Conservation (phyloP, 1,284 basidiomycete species). For the Irpex sp. region DNA sequence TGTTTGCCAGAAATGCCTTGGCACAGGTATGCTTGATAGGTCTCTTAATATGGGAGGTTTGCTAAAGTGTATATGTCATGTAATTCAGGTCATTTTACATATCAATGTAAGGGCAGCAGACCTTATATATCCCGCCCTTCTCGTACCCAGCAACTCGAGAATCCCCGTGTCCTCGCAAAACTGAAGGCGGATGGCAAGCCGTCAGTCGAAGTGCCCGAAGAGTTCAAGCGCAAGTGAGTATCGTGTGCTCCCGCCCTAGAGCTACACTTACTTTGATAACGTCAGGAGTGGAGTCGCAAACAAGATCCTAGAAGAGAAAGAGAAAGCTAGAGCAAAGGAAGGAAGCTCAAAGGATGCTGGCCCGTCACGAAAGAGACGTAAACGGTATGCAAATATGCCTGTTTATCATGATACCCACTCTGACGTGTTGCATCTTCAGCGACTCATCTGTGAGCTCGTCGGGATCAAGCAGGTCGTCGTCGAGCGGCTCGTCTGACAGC, state of each 20-base stretch:
- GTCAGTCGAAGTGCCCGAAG: slow-evolving; percentile 73
- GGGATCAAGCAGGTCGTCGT: slow-evolving; percentile 30
- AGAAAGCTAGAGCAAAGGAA: slow-evolving; percentile 58
- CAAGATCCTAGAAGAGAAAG: slow-evolving; percentile 68
- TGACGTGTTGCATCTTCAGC: not conserved
- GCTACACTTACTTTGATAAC: slow-evolving; percentile 1
- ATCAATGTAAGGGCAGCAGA: slow-evolving; percentile 68
- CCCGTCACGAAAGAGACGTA: slow-evolving; percentile 44
- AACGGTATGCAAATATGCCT: slow-evolving; percentile 37
- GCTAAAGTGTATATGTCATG: not conserved
- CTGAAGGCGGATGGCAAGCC: slow-evolving; percentile 64
- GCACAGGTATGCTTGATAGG: slow-evolving; percentile 43
- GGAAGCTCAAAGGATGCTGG: slow-evolving; percentile 24
- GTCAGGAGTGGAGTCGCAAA: slow-evolving; percentile 66
- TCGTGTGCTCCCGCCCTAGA: not conserved
- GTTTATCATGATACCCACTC: not conserved
- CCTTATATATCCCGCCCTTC: slow-evolving; percentile 78
- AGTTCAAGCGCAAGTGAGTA: slow-evolving; percentile 73
- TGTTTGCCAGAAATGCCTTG: slow-evolving; percentile 76
- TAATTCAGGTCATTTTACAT: slow-evolving; percentile 69
- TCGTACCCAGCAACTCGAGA: slow-evolving; percentile 72
- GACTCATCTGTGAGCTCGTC: not conserved
- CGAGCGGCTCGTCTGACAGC: slow-evolving; percentile 36
- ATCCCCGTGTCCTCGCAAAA: slow-evolving; percentile 60
- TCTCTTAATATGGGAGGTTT: not conserved